Percentiles rank a stretch among this genome's conserved stretches.
phyloP scores from a whole-genome alignment of 306 rosid genomes.

The Rosa rugosa region DNA sequence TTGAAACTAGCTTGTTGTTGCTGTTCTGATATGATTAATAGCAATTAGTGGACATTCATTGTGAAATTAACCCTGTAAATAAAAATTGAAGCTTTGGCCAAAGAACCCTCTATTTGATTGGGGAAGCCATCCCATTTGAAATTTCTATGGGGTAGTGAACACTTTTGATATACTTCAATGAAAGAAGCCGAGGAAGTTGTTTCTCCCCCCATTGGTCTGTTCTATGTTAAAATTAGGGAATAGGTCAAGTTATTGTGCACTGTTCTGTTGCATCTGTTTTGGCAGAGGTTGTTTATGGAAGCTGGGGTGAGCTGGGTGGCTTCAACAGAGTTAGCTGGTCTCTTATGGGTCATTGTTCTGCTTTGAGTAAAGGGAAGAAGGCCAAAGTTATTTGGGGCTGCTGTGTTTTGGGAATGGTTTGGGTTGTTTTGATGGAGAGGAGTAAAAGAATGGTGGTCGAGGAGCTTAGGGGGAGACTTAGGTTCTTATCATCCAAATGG shows the following conservation, averaged over 20 bases:
- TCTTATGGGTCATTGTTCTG: background rate
- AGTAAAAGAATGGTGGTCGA: background rate
- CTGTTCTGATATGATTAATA: background rate
- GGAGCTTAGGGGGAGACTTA: background rate
- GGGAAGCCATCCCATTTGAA: conserved; percentile 1
- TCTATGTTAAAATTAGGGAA: background rate
- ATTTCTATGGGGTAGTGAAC: background rate
- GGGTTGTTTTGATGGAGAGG: background rate
- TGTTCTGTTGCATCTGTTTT: background rate
- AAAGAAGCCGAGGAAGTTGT: background rate
- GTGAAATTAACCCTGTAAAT: background rate
- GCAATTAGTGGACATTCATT: conserved; percentile 7
- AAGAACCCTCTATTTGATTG: background rate
- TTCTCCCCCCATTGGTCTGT: background rate
- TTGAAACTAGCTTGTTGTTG: background rate
- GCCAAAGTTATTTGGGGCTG: background rate
- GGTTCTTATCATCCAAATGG: background rate
- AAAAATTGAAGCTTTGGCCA: background rate
- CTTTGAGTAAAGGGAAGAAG: background rate
- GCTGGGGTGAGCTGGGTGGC: background rate
- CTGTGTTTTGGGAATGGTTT: background rate
- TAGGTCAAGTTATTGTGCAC: background rate
- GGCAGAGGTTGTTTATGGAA: background rate
- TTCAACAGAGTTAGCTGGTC: background rate
- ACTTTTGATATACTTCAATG: background rate